These are phyloP conservation scores for Heteromeles arbutifolia DNA, from an alignment of 306 rosid genomes.

Conservation along the genomic window DNA sequence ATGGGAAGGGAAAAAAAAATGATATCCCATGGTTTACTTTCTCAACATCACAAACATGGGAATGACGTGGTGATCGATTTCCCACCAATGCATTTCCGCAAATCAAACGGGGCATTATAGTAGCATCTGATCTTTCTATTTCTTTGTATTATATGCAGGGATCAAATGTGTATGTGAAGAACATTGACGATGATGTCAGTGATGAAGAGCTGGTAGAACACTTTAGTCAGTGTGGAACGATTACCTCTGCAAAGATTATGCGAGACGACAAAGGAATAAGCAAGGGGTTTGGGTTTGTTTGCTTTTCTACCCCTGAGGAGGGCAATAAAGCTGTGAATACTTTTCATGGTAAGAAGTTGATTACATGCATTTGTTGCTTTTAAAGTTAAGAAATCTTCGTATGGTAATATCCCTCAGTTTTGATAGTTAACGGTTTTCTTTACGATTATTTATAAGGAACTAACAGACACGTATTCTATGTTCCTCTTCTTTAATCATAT, in stretches of 20 bases:
- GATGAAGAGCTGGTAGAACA: constrained; percentile 58
- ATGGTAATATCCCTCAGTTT: neutral
- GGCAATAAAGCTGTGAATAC: constrained; percentile 76
- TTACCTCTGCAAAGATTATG: constrained; percentile 85
- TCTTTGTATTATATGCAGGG: constrained; percentile 40
- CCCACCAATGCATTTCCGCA: no score
- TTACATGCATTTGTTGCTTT: neutral
- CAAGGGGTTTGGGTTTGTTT: constrained; percentile 88
- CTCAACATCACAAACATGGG: no score
- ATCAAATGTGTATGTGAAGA: constrained; percentile 82
- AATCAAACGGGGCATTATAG: neutral
- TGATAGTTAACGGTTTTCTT: neutral
- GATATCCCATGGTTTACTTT: no score
- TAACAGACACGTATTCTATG: neutral
- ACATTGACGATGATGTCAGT: constrained; percentile 63
- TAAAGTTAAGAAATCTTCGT: neutral
- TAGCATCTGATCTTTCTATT: constrained; percentile 5
- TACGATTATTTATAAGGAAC: neutral
- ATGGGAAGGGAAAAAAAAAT: no score
- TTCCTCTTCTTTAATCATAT: neutral
- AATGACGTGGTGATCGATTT: no score
- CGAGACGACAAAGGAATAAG: constrained; percentile 64
- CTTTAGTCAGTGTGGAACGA: constrained; percentile 66
- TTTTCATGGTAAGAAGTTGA: constrained; percentile 61
- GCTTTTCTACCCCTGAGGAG: constrained; percentile 82